Evolutionary conservation across 2,329 filamentous ascomycete species (phyloP), one percentile per base, ranked within the genome.

Genomic region (Neophaeococcomyces aloes): DNA sequence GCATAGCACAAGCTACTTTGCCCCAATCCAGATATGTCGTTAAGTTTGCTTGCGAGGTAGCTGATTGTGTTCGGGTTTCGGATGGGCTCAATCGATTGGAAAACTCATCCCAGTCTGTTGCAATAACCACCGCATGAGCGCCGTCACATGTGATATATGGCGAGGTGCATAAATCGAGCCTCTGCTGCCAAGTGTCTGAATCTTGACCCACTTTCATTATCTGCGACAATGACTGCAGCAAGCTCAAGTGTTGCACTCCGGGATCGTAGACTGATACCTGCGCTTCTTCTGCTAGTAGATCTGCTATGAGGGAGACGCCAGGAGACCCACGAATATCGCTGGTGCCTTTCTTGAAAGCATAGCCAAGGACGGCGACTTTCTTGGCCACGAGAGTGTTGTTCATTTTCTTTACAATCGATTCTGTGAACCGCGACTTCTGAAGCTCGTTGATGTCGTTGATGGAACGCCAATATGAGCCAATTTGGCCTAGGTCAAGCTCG

Each of bases 341-440:
- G 0, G 83, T 88, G 60, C 86, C 75, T 63, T 84, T 83, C 69
- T 89, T 88, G 66, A 85, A 88, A 7, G 83, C 79, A 53, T 81
- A 87, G 3, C 84, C 84, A 4, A 88, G 70, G 2, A 88, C 67
- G 2, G 79, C 72, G 11, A 87, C 66, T 63, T 83, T 86, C 67
- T 86, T 86, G 47, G 75, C 74, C 2, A 70, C 69, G 4, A 86
- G 66, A 7, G 79, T 83, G 57, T 80, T 79, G 62, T 83, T 79
- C 40, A 87, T 69, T 43, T 74, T 75, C 47, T 70, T 70, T 53
- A 86, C 74, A 33, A 87, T 75, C 38, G 77, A 73, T 50, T 72
- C 70, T 5, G 75, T 74, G 63, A 86, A 86, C 21, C 83, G 74
- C 39, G 78, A 70, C 50, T 79, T 75, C 53, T 85, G 81, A 62